A percentile compares a stretch with the other conserved stretches of the same genome.
These are phyloP conservation scores for Dianthus caryophyllus DNA, from an alignment of 148 eudicot species.

Conservation along the genomic window DNA sequence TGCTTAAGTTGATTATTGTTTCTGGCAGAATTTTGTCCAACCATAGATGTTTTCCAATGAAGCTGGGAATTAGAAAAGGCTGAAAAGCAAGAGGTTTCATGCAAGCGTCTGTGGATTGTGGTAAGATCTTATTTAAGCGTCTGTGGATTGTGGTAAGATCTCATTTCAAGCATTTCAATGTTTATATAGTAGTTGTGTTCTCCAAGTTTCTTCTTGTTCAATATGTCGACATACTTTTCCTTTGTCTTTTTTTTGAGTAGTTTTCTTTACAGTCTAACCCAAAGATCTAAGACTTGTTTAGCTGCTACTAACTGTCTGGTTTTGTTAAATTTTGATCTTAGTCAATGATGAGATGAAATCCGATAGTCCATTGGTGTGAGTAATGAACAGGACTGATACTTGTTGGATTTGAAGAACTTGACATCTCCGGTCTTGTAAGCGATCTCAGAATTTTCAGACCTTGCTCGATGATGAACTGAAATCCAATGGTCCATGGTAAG, in stretches of 20 bases:
- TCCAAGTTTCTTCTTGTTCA: slow-evolving; percentile 10
- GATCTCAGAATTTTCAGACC: not conserved
- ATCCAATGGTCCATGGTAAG: no score
- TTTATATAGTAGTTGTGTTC: slow-evolving; percentile 6
- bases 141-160: slow-evolving; percentile 19
- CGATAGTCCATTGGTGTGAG: not conserved
- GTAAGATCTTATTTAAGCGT: slow-evolving; percentile 49
- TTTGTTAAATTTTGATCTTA: not conserved
- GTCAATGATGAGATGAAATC: not conserved
- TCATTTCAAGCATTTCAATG: slow-evolving; percentile 7
- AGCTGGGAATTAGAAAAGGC: slow-evolving; percentile 58
- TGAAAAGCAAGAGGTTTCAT: slow-evolving; percentile 47
- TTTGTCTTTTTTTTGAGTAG: not conserved
- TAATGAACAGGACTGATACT: not conserved
- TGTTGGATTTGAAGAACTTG: not conserved
- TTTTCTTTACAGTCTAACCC: not conserved
- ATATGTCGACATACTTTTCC: not conserved
- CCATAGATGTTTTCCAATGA: slow-evolving; percentile 57
- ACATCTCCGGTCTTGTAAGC: no score
- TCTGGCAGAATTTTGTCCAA: slow-evolving; percentile 44
- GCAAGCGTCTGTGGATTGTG: slow-evolving; percentile 38
- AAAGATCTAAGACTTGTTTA: not conserved
- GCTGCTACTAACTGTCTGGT: not conserved
- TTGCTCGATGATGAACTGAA: no score
- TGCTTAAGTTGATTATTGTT: slow-evolving; percentile 40